phyloP scores from a whole-genome alignment of 768 basidiomycete species.

The Amanita molliuscula region DNA sequence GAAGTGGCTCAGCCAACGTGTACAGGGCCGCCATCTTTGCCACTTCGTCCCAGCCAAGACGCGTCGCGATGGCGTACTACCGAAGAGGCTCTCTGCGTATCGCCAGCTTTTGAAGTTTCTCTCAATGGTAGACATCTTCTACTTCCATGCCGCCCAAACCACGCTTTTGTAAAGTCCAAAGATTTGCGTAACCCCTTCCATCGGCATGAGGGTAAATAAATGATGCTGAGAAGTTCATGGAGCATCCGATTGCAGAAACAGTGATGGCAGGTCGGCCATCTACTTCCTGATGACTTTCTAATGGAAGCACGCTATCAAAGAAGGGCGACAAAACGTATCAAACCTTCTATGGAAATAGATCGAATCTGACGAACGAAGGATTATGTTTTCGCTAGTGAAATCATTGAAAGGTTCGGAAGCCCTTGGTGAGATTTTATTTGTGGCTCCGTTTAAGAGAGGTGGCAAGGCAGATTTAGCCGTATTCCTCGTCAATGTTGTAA shows the following conservation, averaged over 20 bases:
- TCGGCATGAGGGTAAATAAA: background rate
- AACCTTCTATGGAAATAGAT: constrained; percentile 18
- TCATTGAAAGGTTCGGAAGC: background rate
- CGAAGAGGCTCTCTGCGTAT: background rate
- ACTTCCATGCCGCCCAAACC: background rate
- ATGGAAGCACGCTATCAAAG: constrained; percentile 18
- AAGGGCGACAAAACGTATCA: constrained; percentile 21
- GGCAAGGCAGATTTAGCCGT: background rate
- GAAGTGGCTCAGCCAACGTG: background rate
- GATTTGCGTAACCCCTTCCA: background rate
- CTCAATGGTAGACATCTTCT: background rate
- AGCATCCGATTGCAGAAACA: background rate
- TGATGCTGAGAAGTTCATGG: background rate
- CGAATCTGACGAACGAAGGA: constrained; percentile 18
- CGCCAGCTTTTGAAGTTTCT: background rate
- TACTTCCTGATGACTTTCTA: background rate
- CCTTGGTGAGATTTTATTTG: background rate
- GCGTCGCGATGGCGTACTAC: background rate
- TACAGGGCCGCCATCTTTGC: background rate
- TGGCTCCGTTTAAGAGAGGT: background rate
- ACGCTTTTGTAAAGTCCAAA: background rate
- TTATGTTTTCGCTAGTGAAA: constrained; percentile 7
- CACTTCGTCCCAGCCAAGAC: background rate
- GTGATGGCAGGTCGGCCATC: background rate
- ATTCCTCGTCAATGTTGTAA: background rate